Evolutionary conservation across 176 grass and related monocot species (phyloP).

Genomic region (Oryza officinalis): DNA sequence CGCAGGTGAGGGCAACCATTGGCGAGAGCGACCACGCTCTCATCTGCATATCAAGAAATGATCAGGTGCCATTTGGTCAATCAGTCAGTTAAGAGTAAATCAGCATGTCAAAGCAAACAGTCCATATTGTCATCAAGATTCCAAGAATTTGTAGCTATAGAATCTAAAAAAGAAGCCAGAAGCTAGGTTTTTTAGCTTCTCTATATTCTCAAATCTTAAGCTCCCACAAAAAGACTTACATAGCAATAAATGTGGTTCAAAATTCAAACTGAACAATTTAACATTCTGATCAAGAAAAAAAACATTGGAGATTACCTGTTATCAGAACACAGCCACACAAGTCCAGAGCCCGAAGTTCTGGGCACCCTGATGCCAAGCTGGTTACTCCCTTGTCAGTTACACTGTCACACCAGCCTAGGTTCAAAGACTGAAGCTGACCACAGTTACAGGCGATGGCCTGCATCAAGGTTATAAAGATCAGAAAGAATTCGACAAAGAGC

Average conservation of each 20-base stretch:
- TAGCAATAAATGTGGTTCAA: background rate
- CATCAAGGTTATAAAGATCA: constrained; percentile 21
- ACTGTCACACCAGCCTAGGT: constrained; percentile 77
- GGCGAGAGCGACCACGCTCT: constrained; percentile 77
- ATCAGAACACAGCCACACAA: constrained; percentile 89
- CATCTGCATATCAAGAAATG: constrained; percentile 44
- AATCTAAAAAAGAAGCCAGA: too few relatives aligned
- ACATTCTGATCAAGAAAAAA: background rate
- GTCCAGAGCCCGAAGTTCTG: constrained; percentile 71
- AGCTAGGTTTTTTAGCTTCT: too few relatives aligned
- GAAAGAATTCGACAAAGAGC: background rate
- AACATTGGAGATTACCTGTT: constrained; percentile 54
- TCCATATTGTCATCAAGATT: too few relatives aligned
- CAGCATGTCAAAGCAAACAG: background rate
- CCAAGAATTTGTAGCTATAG: too few relatives aligned
- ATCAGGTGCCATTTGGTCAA: background rate
- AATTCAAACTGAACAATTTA: background rate
- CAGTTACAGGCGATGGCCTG: constrained; percentile 73
- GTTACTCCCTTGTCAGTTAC: constrained; percentile 80
- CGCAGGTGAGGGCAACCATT: constrained; percentile 60
- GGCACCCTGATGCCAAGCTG: constrained; percentile 72
- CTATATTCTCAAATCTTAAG: too few relatives aligned
- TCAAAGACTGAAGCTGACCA: constrained; percentile 60
- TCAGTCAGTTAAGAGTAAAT: background rate
- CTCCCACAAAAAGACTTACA: background rate